Evolutionary conservation across 495 filamentous ascomycete genomes (phyloP).

Genomic region (Penicillium coffeae): DNA sequence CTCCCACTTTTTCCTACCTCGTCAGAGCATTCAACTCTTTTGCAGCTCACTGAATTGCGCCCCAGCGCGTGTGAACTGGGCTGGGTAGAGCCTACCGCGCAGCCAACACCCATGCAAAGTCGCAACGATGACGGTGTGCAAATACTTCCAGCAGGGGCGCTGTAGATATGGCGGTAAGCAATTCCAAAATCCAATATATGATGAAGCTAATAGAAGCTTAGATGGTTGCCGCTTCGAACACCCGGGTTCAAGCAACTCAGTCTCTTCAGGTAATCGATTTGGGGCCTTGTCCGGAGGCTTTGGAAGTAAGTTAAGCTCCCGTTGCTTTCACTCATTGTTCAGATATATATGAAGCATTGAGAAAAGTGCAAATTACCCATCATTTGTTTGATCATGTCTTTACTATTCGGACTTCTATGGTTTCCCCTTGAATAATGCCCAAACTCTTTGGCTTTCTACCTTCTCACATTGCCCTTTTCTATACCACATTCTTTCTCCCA

Average conservation of each 20-base stretch:
- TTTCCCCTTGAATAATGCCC: too few relatives aligned
- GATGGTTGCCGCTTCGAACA: conserved; percentile 56
- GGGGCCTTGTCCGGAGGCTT: conserved; percentile 36
- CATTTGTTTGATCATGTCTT: too few relatives aligned
- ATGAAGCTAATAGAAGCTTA: conserved; percentile 21
- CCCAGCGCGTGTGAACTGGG: neutral
- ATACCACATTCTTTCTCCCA: too few relatives aligned
- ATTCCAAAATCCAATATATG: neutral
- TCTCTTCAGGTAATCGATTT: conserved; percentile 41
- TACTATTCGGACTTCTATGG: too few relatives aligned
- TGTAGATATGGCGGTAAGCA: conserved; percentile 64
- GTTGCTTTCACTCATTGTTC: neutral
- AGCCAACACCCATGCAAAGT: neutral
- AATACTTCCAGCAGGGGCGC: conserved; percentile 65
- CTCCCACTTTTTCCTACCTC: too few relatives aligned
- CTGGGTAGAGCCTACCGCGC: neutral
- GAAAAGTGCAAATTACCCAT: too few relatives aligned
- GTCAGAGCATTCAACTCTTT: too few relatives aligned
- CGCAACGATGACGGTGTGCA: conserved; percentile 58
- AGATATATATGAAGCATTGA: neutral
- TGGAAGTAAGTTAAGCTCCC: conserved; percentile 28
- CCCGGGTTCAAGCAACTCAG: conserved; percentile 31
- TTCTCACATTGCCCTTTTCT: too few relatives aligned
- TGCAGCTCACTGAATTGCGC: neutral
- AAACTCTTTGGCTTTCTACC: too few relatives aligned